Evolutionary conservation across 108 stramenopile genomes (phyloP), one percentile per base, ranked within the genome.

Genomic region (Nitzschia putrida): DNA sequence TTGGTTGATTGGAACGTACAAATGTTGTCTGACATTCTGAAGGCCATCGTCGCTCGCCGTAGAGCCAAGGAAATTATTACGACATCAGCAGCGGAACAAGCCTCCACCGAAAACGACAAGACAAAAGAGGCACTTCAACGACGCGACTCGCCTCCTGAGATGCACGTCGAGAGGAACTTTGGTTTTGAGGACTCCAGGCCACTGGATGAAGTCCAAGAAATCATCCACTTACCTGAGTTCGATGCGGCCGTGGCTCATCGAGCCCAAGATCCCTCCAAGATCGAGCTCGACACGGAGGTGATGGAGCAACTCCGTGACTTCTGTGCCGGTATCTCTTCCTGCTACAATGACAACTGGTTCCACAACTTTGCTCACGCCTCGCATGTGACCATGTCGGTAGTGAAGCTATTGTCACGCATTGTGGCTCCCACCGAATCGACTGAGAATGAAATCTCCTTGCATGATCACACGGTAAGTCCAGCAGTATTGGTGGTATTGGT

Each of bases 1-100:
- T 26, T 72, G 34, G 40, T 74, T 18, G 65, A 74, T 25, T 74
- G 64, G 56, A 74, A 66, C 26, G 18, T 26, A 7, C 53, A 69
- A 29, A 37, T 76, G 8, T 24, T 69, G 34, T 18, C 13, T 18
- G 20, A 63, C 7, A 52, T 59, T 61, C 59, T 69, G 24, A 55
- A 64, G 50, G 55, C 25, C 1, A 63, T 76, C 61, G 68, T 68
- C 7, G 59, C 57, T 25, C 21, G 51, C 21, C 61, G 54, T 2
- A 49, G 42, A 8, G 57, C 37, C 24, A 59, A n/a, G 4, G 57
- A 34, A 4, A 34, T 34, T 1, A 34, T 4, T 16, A 16, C 18
- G 47, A 18, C 47, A 2, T 11, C 11, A 11, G 6, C 14, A 49
- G 6, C 14, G 47, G 18, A 49, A 18, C n/a, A 49, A 2, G 6